Percentiles rank a stretch among this genome's conserved stretches.
These are phyloP conservation scores for Trametes cubensis DNA, from an alignment of 768 basidiomycete genomes.

Conservation along the genomic window DNA sequence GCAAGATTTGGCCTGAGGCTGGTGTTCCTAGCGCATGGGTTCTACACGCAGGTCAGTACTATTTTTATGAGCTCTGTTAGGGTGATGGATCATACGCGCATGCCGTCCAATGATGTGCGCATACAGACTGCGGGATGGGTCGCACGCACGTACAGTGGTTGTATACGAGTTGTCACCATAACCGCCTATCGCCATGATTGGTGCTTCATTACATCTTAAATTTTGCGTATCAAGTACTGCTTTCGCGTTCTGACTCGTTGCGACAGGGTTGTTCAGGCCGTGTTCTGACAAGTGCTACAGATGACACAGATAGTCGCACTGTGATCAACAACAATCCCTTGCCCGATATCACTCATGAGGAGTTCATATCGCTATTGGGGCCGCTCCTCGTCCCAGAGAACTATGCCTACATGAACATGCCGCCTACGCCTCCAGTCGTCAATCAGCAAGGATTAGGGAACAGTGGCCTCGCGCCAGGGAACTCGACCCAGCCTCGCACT, in stretches of 20 bases:
- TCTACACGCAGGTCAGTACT: conserved; percentile 61
- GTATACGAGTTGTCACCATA: too few species aligned
- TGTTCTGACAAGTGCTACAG: conserved; percentile 36
- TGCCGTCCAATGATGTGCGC: too few species aligned
- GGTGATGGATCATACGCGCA: too few species aligned
- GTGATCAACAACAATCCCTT: conserved; percentile 88
- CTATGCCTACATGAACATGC: conserved; percentile 46
- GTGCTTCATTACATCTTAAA: not conserved
- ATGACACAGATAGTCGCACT: conserved; percentile 60
- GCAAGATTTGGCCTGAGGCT: conserved; percentile 71
- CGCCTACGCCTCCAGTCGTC: conserved; percentile 28
- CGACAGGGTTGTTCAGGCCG: not conserved
- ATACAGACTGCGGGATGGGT: too few species aligned
- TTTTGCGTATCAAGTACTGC: not conserved
- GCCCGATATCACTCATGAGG: conserved; percentile 85
- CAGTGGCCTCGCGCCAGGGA: conserved; percentile 12
- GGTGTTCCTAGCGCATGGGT: conserved; percentile 85
- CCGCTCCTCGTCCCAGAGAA: conserved; percentile 85
- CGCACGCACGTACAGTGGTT: too few species aligned
- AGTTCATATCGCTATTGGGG: conserved; percentile 78
- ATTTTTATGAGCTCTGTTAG: too few species aligned
- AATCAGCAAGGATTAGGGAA: conserved; percentile 26
- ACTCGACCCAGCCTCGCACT: conserved; percentile 33
- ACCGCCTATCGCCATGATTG: not conserved
- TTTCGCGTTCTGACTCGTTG: conserved; percentile 10